Conservation (phyloP, 768 basidiomycete species). For the Hypholoma fasciculare region DNA sequence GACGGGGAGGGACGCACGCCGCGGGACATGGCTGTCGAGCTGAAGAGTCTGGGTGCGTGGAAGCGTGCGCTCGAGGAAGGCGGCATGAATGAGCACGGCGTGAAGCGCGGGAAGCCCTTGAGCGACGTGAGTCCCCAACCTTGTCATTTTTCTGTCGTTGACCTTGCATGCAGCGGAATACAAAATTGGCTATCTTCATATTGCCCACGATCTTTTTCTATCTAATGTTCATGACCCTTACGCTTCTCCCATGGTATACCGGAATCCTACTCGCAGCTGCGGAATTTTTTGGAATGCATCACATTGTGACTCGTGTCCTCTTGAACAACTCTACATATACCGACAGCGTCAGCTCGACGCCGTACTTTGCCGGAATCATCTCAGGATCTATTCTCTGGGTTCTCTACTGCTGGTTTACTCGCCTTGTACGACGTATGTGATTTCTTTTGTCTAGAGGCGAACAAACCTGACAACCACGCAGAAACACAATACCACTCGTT, state of each 20-base stretch:
- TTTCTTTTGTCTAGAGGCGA: background rate
- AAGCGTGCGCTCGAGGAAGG: slow-evolving; percentile 87
- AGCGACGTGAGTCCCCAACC: slow-evolving; percentile 52
- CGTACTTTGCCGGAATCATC: slow-evolving; percentile 94
- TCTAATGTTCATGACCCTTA: slow-evolving; percentile 81
- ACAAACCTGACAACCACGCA: slow-evolving; percentile 24
- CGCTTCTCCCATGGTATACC: slow-evolving; percentile 87
- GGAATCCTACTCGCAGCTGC: slow-evolving; percentile 81
- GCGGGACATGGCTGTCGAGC: slow-evolving; percentile 90
- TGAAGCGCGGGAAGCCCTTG: slow-evolving; percentile 63
- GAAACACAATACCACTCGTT: slow-evolving; percentile 79
- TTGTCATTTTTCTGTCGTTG: background rate
- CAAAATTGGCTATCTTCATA: slow-evolving; percentile 74
- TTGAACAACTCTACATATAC: slow-evolving; percentile 81
- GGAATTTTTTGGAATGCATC: slow-evolving; percentile 92
- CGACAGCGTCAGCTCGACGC: slow-evolving; percentile 81
- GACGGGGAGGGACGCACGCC: slow-evolving; percentile 87
- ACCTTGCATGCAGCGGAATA: slow-evolving; percentile 59
- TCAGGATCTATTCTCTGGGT: slow-evolving; percentile 86
- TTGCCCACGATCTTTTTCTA: slow-evolving; percentile 80
- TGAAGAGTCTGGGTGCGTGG: slow-evolving; percentile 91
- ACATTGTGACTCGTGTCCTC: slow-evolving; percentile 84
- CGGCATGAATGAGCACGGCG: slow-evolving; percentile 76
- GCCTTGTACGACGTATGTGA: slow-evolving; percentile 68
- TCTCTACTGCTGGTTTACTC: slow-evolving; percentile 75